phyloP scores from a whole-genome alignment of 2,329 filamentous ascomycete genomes.

The Colletotrichum scovillei region DNA sequence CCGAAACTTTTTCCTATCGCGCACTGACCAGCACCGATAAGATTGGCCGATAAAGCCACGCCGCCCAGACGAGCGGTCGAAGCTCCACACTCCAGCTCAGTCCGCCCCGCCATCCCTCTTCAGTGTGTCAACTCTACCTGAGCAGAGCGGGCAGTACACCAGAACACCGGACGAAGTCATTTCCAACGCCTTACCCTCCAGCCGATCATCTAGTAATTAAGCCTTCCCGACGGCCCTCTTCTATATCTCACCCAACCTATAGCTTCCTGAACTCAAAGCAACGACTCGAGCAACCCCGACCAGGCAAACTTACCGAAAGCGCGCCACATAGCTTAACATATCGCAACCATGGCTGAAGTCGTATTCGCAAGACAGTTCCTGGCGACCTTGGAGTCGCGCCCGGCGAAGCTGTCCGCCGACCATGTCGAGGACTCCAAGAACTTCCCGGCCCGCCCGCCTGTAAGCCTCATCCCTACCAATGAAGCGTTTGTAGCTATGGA shows the following conservation, averaged over 20 bases:
- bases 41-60: slow-evolving; percentile 30
- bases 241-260: not conserved
- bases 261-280: not conserved
- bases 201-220: slow-evolving; percentile 1
- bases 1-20: slow-evolving; percentile 52
- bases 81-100: slow-evolving; percentile 28
- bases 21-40: slow-evolving; percentile 27
- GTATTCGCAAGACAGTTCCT: slow-evolving; percentile 89
- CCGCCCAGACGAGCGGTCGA: slow-evolving; percentile 18
- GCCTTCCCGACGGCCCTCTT: not conserved
- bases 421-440: slow-evolving; percentile 88
- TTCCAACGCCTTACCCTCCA: not conserved
- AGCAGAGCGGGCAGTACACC: slow-evolving; percentile 10
- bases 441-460: slow-evolving; percentile 81
- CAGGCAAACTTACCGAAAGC: not conserved
- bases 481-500: slow-evolving; percentile 13
- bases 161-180: slow-evolving; percentile 32
- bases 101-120: slow-evolving; percentile 32
- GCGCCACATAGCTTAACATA: not conserved
- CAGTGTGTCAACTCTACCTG: slow-evolving; percentile 10
- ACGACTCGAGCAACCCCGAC: not conserved
- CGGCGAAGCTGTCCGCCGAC: slow-evolving; percentile 85
- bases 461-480: slow-evolving; percentile 57
- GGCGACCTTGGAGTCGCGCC: slow-evolving; percentile 79
- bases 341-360: slow-evolving; percentile 78